Conservation (phyloP, 495 filamentous ascomycete genomes). For the Cudoniella acicularis region DNA sequence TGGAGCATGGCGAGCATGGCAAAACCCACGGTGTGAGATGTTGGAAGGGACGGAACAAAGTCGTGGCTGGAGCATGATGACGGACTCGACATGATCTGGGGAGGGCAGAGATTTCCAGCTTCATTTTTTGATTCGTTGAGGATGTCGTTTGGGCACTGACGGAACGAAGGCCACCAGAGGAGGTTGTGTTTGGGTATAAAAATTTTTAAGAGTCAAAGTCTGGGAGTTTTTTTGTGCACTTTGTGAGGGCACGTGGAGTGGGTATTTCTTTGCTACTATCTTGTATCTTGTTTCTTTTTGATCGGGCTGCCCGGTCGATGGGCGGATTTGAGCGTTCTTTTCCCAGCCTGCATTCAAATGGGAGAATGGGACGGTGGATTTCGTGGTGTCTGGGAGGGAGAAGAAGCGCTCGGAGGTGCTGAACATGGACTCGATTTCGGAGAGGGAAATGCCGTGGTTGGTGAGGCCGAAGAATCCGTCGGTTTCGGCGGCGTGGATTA, state of each 20-base stretch:
- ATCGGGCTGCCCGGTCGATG: slow-evolving; percentile 57
- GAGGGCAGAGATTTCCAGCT: neutral
- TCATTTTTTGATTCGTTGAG: slow-evolving; percentile 5
- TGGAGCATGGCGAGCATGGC: neutral
- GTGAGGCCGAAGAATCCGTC: slow-evolving; percentile 60
- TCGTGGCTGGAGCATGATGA: neutral
- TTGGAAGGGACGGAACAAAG: neutral
- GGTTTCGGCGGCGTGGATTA: slow-evolving; percentile 56
- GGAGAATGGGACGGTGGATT: slow-evolving; percentile 49
- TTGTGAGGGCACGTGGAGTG: too few species aligned
- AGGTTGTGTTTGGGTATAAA: too few species aligned
- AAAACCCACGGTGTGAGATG: neutral
- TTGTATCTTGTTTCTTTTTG: slow-evolving; percentile 64
- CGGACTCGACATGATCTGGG: neutral
- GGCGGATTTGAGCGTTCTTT: slow-evolving; percentile 55
- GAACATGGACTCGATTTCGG: slow-evolving; percentile 53
- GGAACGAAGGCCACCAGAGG: neutral
- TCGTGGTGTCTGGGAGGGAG: slow-evolving; percentile 46
- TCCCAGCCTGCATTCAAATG: slow-evolving; percentile 64
- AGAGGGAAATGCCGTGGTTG: slow-evolving; percentile 48
- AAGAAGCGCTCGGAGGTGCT: slow-evolving; percentile 50
- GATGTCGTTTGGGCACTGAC: slow-evolving; percentile 7
- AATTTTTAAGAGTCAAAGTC: too few species aligned
- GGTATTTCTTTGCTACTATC: too few species aligned
- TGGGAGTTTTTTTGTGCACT: too few species aligned